Evolutionary conservation across 306 rosid genomes (phyloP), one percentile per base, ranked within the genome.

Genomic region (Vachellia pachyceras): DNA sequence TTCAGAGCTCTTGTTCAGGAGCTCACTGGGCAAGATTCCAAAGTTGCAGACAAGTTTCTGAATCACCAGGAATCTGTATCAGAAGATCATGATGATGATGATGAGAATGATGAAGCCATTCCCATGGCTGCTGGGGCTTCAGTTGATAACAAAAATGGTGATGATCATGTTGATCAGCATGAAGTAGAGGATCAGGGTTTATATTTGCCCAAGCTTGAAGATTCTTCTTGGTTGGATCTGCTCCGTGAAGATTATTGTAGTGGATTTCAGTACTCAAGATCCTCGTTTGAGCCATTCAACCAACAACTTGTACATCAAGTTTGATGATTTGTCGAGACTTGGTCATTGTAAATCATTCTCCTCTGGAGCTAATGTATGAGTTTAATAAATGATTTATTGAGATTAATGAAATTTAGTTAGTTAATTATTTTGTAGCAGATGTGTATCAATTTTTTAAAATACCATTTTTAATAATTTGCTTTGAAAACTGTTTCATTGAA

Each of bases 1-100:
- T 94, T 94, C 64, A 86, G 98, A 79, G 92, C 97, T 14, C 91
- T 94, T 23, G 98, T 94, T 25, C 98, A 94, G 80, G 92, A 94
- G 73, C 94, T 94, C 76, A 94, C 98, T 5, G 98, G 98, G 3
- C 83, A 73, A 85, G 82, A 94, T 74, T 94, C 98, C 50, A 92
- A 91, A 42, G 89, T 91, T 17, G 94, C 87, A 37, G 86, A 91
- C 37, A 54, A 50, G 8, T 81, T 79, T 79, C 72, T 85, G 29
- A n/a, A n/a, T n/a, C 61, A 50, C 1, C 57, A 20, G 85, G 89
- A 90, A 69, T 79, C 72, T 29, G 55, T 79, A 65, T 25, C 14
- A 22, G 46, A 4, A 17, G 10, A 22, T 60, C 39, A 17, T 49
- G 68, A 66, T 10, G 17, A 20, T 46, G 14, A 55, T n/a, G n/a